Evolutionary conservation across 1,284 basidiomycete species (phyloP), one percentile per base, ranked within the genome.

Genomic region (Malassezia dermatis): DNA sequence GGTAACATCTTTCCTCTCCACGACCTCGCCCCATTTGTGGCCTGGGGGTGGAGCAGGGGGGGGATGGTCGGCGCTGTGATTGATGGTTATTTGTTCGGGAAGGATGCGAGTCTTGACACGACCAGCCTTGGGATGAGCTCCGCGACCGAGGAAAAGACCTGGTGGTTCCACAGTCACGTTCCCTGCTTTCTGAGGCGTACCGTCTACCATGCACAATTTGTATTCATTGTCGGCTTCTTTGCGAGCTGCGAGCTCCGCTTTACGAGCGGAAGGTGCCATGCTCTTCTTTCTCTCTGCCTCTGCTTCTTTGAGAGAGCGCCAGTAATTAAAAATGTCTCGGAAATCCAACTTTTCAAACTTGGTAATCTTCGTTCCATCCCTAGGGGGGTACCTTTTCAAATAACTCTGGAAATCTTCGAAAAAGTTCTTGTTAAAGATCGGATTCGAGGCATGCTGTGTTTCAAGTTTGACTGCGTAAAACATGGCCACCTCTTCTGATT

Each of bases 91-190:
- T 49, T 72, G 64, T 42, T 69, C 66, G 0, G 71, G 71, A 30
- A 44, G 51, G 39, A 65, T 61, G 57, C 77, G 66, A 67, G 89
- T 88, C 81, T 98, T 99, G 59, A 96, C 80, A 48, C 85, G 85
- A 23, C 94, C 94, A 76, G 95, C 96, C 80, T 88, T 91, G 1
- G 94, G 94, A 77, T 99, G 94, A 67, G 95, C 89, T 56, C 94
- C 94, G 63, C 94, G 90, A 57, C 94, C 94, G 76, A 93, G 81
- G 79, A 98, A 99, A 40, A 98, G 79, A 39, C 90, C 89, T 17
- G 94, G 94, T 71, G 94, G 94, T 80, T 99, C 94, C 47, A 96
- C 85, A 63, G 90, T 83, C 80, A 98, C 96, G 78, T 98, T 98
- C 53, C 94, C 94, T 49, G 95, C 84, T 76, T 94, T 95, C 78